phyloP scores from a whole-genome alignment of 768 basidiomycete species.

The Collybia sordida region DNA sequence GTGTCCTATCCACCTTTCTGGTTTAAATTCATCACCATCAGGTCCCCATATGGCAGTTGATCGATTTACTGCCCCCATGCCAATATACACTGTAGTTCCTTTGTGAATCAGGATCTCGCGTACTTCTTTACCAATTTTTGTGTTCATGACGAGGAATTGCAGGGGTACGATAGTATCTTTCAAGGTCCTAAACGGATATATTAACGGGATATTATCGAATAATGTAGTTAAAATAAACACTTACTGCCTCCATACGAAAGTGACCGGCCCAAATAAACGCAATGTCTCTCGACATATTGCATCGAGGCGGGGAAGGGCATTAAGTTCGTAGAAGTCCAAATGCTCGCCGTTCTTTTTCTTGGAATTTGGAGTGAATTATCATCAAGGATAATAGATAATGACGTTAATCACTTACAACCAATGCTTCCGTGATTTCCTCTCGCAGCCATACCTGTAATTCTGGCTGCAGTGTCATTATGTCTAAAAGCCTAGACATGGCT shows the following conservation, averaged over 20 bases:
- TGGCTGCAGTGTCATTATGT: conserved; percentile 21
- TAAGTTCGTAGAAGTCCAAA: conserved; percentile 36
- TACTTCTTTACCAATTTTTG: conserved; percentile 21
- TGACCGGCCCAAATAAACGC: conserved; percentile 24
- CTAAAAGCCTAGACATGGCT: conserved; percentile 25
- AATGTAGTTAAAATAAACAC: conserved; percentile 7
- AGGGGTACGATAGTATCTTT: conserved; percentile 35
- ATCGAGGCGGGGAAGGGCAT: conserved; percentile 34
- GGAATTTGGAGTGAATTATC: too few relatives aligned
- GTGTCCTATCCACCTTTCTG: conserved; percentile 44
- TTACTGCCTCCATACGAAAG: conserved; percentile 29
- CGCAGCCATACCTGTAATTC: conserved; percentile 30
- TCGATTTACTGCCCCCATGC: conserved; percentile 31
- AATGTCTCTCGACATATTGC: conserved; percentile 37
- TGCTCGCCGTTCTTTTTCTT: conserved; percentile 22
- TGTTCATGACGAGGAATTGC: conserved; percentile 24
- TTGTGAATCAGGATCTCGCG: conserved; percentile 34
- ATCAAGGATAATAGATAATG: not conserved
- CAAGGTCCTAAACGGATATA: conserved; percentile 20
- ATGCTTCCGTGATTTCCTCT: conserved; percentile 14
- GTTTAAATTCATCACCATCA: conserved; percentile 47
- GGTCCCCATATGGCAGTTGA: conserved; percentile 44
- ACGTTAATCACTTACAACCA: conserved; percentile 14
- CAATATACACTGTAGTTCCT: conserved; percentile 33
- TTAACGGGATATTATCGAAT: not conserved